Evolutionary conservation across 2,329 filamentous ascomycete genomes (phyloP).

Genomic region (Periconia macrospinosa): DNA sequence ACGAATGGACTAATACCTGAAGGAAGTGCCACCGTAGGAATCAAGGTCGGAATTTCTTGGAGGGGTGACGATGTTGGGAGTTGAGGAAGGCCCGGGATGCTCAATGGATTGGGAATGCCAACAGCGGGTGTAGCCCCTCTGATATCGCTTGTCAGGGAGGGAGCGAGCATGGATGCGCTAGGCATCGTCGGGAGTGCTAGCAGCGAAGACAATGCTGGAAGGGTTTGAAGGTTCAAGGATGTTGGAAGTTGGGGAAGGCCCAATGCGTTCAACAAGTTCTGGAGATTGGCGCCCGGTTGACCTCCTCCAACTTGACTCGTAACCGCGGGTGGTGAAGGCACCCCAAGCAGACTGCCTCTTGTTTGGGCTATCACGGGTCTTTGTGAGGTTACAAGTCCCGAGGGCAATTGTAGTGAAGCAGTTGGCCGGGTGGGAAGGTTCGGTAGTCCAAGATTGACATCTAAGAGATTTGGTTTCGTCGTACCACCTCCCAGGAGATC

Average conservation of each 20-base stretch:
- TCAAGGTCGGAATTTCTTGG: too few relatives aligned
- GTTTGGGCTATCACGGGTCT: too few relatives aligned
- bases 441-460: not conserved
- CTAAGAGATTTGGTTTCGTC: not conserved
- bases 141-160: too few relatives aligned
- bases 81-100: too few relatives aligned
- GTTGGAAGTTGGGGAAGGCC: not conserved
- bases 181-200: too few relatives aligned
- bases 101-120: too few relatives aligned
- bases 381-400: not conserved
- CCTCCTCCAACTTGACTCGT: not conserved
- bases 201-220: not conserved
- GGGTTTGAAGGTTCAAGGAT: not conserved
- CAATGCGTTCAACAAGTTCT: not conserved
- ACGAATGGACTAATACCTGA: too few relatives aligned
- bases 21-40: too few relatives aligned
- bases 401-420: not conserved
- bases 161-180: too few relatives aligned
- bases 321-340: not conserved
- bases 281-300: not conserved
- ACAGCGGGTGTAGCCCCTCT: too few relatives aligned
- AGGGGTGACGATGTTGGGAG: too few relatives aligned
- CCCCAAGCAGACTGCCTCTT: not conserved
- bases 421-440: not conserved
- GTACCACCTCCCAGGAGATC: not conserved